Base-by-base conservation (phyloP, 148 eudicot genomes). In the Rhododendron mucronatum region DNA sequence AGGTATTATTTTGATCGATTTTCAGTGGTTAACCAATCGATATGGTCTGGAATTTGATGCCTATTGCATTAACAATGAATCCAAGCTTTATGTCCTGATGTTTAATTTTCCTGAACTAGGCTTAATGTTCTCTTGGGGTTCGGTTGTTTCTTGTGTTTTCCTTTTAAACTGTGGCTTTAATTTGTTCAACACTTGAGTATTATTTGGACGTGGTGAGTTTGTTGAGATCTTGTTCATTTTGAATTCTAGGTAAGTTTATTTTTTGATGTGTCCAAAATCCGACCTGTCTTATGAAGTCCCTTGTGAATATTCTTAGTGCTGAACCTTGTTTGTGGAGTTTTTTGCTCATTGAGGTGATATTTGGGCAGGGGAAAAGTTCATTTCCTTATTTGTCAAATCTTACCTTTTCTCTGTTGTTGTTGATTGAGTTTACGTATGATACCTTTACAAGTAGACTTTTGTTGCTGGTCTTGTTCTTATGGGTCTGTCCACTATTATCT, bases 61-160 rank as follows among this genome's bases (percentile, higher is more conserved):
- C 20, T 20, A 75, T 39, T 75, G 45, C n/a, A 21, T 16, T 18
- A 4, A 4, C 79, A 5, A 18, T 39, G 79, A 37, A 75, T 37
- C 47, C 47, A 75, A 75, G 47, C 11, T 75, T 16, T 39, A 37
- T 39, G 48, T 20, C 39, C 45, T 74, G 23, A 37, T 41, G 80
- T 76, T 20, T 39, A 16, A 76, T 8, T 76, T 20, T 37, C 81
- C 81, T n/a, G 81, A 78, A 44, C 12, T n/a, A 45, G 30, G 57
- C 20, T 78, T 48, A 21, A 77, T 78, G 57, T 78, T 78, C 82
- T 78, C 14, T 77, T 21, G 80, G 80, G 80, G 51, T 41, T 77
- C 5, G n/a, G 28, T 44, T 77, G 5, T 44, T 77, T 21, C 30
- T 21, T 44, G 30, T 20, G 23, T 74, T 74, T 15, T 41, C 21